Conservation (phyloP, 768 basidiomycete species). For the Rhodotorula taiwanensis region DNA sequence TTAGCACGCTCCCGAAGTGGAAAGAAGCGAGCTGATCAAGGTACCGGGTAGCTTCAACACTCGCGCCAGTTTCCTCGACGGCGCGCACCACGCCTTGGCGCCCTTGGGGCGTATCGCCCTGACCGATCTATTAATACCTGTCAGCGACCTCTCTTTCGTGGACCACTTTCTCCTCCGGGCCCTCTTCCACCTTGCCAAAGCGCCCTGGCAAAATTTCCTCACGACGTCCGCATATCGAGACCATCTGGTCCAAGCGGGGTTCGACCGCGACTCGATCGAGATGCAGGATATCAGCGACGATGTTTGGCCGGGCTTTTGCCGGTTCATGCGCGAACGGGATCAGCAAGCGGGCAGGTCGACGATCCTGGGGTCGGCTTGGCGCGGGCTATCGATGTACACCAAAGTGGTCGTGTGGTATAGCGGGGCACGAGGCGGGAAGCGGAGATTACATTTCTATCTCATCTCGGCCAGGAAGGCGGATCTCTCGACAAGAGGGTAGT, state of each 20-base stretch:
- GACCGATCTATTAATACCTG: constrained; percentile 19
- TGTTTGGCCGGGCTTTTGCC: constrained; percentile 21
- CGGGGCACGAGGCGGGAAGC: background rate
- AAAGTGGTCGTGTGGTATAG: constrained; percentile 24
- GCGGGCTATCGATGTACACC: constrained; percentile 9
- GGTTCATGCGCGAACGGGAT: constrained; percentile 7
- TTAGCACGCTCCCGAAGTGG: no score
- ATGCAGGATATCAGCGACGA: constrained; percentile 4
- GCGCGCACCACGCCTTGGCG: background rate
- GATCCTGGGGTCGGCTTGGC: constrained; percentile 3
- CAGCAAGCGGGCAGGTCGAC: background rate
- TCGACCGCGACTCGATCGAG: constrained; percentile 3
- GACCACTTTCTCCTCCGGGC: constrained; percentile 12
- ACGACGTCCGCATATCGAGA: background rate
- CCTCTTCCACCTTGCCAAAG: constrained; percentile 14
- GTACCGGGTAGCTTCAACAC: constrained; percentile 25
- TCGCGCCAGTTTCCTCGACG: constrained; percentile 2
- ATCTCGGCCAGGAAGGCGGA: constrained; percentile 10
- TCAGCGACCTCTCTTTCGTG: background rate
- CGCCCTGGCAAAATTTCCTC: constrained; percentile 16
- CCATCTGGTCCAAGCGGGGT: background rate
- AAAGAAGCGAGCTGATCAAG: no score
- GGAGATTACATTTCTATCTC: constrained; percentile 13
- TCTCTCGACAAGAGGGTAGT: background rate
- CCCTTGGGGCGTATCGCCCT: constrained; percentile 4